Evolutionary conservation across 192 early-diverging fungal species (phyloP).

Genomic region (Coemansia sp.): DNA sequence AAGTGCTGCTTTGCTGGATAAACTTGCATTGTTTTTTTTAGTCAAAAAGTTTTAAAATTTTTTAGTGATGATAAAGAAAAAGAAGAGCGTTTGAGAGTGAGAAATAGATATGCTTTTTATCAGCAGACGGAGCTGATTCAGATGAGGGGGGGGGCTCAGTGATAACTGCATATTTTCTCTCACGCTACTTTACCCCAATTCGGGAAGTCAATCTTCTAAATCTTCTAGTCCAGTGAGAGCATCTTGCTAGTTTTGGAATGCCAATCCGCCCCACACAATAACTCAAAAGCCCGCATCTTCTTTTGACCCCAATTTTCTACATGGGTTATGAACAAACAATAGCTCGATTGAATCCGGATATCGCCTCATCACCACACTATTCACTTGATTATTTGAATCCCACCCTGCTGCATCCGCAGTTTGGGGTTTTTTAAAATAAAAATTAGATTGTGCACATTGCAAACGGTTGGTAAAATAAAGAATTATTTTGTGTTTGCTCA

Average conservation of each 20-base stretch:
- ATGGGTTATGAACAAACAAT: no score
- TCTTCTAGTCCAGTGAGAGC: neutral
- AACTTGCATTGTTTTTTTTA: neutral
- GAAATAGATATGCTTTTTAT: neutral
- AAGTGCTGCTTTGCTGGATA: slow-evolving; percentile 69
- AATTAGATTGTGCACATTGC: neutral
- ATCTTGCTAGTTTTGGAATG: neutral
- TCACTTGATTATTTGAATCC: neutral
- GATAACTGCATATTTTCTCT: neutral
- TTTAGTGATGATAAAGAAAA: neutral
- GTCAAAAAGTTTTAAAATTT: neutral
- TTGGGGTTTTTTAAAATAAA: neutral
- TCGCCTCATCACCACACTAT: neutral
- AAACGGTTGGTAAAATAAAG: no score
- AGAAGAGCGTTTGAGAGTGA: neutral
- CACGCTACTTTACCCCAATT: neutral
- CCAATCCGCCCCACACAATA: neutral
- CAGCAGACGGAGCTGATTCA: neutral
- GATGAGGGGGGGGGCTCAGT: neutral
- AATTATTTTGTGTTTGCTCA: no score
- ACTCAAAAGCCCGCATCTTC: neutral
- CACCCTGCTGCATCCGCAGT: neutral
- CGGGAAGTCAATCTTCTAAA: neutral
- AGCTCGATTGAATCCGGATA: no score
- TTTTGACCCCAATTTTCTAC: no score